phyloP scores from a whole-genome alignment of 1,284 basidiomycete species.

The Gomphus bonarii region DNA sequence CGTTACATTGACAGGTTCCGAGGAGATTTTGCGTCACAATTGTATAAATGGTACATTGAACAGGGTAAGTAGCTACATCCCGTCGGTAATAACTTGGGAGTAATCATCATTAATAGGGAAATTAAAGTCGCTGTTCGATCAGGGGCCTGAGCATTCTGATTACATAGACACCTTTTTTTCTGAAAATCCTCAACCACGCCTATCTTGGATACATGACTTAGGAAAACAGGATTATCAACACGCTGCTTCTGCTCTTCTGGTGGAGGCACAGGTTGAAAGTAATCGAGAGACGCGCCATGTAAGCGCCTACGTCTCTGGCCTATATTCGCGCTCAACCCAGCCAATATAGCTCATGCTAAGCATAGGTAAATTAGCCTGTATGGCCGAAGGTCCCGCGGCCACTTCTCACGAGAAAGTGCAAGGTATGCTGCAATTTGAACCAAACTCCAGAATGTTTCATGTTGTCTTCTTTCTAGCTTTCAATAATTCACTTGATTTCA shows the following conservation, averaged over 20 bases:
- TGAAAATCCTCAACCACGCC: conserved; percentile 46
- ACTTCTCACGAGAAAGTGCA: conserved; percentile 7
- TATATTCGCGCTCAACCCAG: conserved; percentile 12
- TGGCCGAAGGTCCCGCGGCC: conserved; percentile 33
- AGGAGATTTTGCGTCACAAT: conserved; percentile 76
- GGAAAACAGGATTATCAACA: conserved; percentile 55
- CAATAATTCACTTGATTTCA: conserved; percentile 65
- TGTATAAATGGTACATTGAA: conserved; percentile 83
- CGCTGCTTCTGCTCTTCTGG: conserved; percentile 57
- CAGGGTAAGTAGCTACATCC: conserved; percentile 38
- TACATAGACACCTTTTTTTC: conserved; percentile 74
- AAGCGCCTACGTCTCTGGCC: conserved; percentile 17
- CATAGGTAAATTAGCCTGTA: conserved; percentile 79
- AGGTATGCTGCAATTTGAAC: conserved; percentile 39
- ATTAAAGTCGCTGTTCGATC: conserved; percentile 64
- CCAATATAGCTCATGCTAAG: conserved; percentile 72
- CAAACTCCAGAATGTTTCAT: neutral
- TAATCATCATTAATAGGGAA: conserved; percentile 38
- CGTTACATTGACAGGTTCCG: conserved; percentile 75
- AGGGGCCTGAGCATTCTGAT: conserved; percentile 47
- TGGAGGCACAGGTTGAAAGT: conserved; percentile 45
- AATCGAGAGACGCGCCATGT: conserved; percentile 70
- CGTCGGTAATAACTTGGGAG: neutral
- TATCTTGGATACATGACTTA: conserved; percentile 90
- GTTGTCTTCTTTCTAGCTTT: conserved; percentile 34